Base-by-base conservation (phyloP, 75 land plant genomes). In the Sequoia sempervirens region DNA sequence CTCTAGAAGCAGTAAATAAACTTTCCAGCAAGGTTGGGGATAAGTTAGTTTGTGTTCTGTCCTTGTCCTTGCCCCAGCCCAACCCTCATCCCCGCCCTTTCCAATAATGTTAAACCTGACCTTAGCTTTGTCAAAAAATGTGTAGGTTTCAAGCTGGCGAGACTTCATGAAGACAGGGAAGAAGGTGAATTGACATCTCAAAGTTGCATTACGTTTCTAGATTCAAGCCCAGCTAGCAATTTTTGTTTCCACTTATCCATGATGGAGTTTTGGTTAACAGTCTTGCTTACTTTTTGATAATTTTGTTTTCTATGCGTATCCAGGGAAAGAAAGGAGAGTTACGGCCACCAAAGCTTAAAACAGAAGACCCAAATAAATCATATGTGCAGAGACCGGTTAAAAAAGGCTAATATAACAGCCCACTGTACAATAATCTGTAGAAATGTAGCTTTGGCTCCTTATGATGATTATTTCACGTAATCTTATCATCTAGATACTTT, bases 331-430 rank as follows among this genome's bases (percentile, higher is more conserved):
- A 96, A 83, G 99, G 99, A 52, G 98, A 96, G 84, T 83, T 96
- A 30, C 91, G 94, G 45, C 99, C 99, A 7, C 99, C 99, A 15
- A 98, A 98, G 86, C 95, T 98, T 26, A 98, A 98, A 89, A 98
- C 99, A 8, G 99, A 98, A 80, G 99, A 98, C 82, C 99, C 99
- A 23, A 98, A 98, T 90, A 98, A 96, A 87, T 98, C 99, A 23
- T 98, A 98, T 80, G 99, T 98, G 81, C 99, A 98, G 82, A 94
- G 99, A 83, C 99, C 98, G 28, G 94, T 98, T 56, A 98, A 98
- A 88, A 89, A 91, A 84, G 94, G 90, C 41, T 96, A 86, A 91
- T 37, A 72, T 26, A n/a, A 37, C 15, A 23, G 12, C 14, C 13
- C 15, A n/a, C 14, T 45, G 80, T 78, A 78, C 50, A 78, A 14